These are phyloP conservation scores for Pisolithus sp. DNA, from an alignment of 768 basidiomycete species.

Conservation along the genomic window DNA sequence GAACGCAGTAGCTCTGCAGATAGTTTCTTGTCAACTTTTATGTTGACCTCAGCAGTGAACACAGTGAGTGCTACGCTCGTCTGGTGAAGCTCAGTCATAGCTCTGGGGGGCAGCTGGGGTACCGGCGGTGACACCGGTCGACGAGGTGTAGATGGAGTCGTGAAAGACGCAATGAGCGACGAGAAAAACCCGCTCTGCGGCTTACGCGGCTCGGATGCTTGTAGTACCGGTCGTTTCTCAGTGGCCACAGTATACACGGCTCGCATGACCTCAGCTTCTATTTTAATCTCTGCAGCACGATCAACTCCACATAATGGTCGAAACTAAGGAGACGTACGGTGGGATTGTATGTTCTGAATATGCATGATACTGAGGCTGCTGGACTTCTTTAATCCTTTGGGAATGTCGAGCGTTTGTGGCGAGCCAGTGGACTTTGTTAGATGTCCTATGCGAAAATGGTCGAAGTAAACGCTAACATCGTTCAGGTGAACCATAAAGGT, in stretches of 20 bases:
- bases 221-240: conserved; percentile 42
- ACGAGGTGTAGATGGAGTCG: conserved; percentile 9
- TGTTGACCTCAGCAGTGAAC: conserved; percentile 41
- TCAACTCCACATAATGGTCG: conserved; percentile 1
- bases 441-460: conserved; percentile 64
- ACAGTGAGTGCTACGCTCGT: conserved; percentile 27
- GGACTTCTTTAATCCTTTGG: conserved; percentile 47
- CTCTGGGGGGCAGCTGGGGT: conserved; percentile 13
- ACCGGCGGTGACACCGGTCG: conserved; percentile 5
- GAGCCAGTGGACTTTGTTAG: conserved; percentile 57
- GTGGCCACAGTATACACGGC: conserved; percentile 67
- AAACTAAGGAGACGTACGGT: conserved; percentile 38
- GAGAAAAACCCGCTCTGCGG: conserved; percentile 41
- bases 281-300: conserved; percentile 51
- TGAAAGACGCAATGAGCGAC: conserved; percentile 26
- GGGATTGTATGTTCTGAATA: conserved; percentile 55
- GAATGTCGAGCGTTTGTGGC: conserved; percentile 45
- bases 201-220: conserved; percentile 26
- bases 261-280: conserved; percentile 76
- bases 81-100: conserved; percentile 18
- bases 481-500: conserved; percentile 84
- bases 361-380: conserved; percentile 64
- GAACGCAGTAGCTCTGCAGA: conserved; percentile 74
- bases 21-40: conserved; percentile 59
- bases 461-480: conserved; percentile 75